These are phyloP conservation scores for Dryas integrifolia DNA, from an alignment of 331 rosid genomes.

Conservation along the genomic window DNA sequence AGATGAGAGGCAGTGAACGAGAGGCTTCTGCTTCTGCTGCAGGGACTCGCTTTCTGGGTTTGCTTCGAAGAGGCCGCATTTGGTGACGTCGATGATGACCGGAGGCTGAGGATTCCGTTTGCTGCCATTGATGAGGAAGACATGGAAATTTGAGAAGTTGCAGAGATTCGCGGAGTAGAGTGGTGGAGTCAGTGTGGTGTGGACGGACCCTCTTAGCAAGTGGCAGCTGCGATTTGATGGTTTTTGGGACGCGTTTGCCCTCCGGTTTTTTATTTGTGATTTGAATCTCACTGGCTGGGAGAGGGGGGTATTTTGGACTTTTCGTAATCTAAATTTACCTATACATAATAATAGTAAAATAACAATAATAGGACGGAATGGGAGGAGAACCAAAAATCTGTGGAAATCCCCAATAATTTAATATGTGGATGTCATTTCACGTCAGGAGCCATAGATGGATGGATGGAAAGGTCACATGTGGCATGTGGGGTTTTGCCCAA, in stretches of 20 bases:
- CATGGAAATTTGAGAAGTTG: constrained; percentile 32
- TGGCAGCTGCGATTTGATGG: constrained; percentile 21
- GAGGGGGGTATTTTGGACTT: neutral
- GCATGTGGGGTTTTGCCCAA: neutral
- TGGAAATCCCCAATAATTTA: neutral
- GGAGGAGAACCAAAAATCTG: constrained; percentile 6
- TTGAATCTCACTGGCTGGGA: neutral
- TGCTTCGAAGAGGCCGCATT: constrained; percentile 16
- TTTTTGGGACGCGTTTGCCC: constrained; percentile 16
- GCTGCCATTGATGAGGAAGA: constrained; percentile 64
- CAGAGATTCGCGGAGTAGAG: neutral
- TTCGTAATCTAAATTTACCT: no score
- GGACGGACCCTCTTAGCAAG: no score
- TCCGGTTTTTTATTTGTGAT: neutral
- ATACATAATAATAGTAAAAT: neutral
- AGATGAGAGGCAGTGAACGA: constrained; percentile 56
- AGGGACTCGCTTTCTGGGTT: constrained; percentile 15
- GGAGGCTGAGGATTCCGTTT: constrained; percentile 42
- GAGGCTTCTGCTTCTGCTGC: constrained; percentile 28
- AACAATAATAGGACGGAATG: neutral
- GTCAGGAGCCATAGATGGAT: neutral
- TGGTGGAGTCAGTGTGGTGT: no score
- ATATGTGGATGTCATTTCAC: neutral
- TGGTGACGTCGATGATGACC: constrained; percentile 28
- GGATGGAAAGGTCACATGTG: neutral